Evolutionary conservation across 2,329 filamentous ascomycete genomes (phyloP).

Genomic region (Xylaria sp.): DNA sequence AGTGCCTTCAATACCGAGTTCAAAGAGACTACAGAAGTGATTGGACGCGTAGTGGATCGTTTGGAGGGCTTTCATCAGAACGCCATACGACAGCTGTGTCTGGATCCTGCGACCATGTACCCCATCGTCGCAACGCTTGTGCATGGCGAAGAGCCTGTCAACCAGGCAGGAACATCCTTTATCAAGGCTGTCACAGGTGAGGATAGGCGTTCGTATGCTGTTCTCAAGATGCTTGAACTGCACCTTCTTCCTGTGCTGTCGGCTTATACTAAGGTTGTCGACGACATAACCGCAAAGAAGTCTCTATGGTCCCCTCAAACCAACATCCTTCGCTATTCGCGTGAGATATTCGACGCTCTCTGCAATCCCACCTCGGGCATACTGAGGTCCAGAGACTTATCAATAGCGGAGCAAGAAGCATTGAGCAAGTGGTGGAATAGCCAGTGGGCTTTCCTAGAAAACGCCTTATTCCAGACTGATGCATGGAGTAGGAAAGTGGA

Average conservation of each 20-base stretch:
- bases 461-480: conserved; percentile 78
- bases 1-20: conserved; percentile 75
- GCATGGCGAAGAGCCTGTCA: conserved; percentile 72
- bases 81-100: conserved; percentile 65
- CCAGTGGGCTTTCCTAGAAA: conserved; percentile 75
- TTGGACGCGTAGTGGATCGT: conserved; percentile 70
- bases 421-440: conserved; percentile 76
- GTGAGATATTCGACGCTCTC: conserved; percentile 52
- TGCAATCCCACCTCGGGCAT: conserved; percentile 53
- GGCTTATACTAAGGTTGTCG: conserved; percentile 41
- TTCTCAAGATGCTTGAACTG: conserved; percentile 42
- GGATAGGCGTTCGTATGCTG: conserved; percentile 45
- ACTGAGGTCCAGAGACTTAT: conserved; percentile 50
- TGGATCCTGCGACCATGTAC: conserved; percentile 61
- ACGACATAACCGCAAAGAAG: conserved; percentile 38
- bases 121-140: conserved; percentile 75
- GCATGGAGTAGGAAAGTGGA: conserved; percentile 73
- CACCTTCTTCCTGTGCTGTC: conserved; percentile 41
- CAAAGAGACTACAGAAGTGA: conserved; percentile 46
- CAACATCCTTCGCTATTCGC: conserved; percentile 52
- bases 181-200: conserved; percentile 77
- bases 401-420: conserved; percentile 56
- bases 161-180: conserved; percentile 73
- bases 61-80: conserved; percentile 68
- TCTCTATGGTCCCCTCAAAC: conserved; percentile 54